These are phyloP conservation scores for Naematelia encephala DNA, from an alignment of 768 basidiomycete genomes.

Conservation along the genomic window DNA sequence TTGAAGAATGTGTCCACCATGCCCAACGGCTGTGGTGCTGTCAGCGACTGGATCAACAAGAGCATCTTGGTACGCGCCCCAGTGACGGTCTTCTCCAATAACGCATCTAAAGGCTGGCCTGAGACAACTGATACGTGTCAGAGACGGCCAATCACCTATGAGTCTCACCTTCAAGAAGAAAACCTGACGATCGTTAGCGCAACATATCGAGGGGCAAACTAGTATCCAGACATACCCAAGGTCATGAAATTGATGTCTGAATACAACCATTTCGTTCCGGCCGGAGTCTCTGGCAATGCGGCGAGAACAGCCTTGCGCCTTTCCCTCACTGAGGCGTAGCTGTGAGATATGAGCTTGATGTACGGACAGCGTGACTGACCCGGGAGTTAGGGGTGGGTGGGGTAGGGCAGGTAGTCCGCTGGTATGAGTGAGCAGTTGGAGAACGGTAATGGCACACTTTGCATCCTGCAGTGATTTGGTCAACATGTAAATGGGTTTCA, in stretches of 20 bases:
- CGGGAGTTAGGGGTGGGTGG: conserved; percentile 5
- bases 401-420: conserved; percentile 8
- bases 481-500: no score
- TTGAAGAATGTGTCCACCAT: conserved; percentile 14
- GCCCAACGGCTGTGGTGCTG: no score
- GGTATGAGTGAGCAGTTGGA: conserved; percentile 14
- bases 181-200: no score
- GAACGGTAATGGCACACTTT: conserved; percentile 9
- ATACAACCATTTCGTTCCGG: conserved; percentile 5
- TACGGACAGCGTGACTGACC: no score
- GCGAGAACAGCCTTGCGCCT: conserved; percentile 4
- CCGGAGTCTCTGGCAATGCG: conserved; percentile 7
- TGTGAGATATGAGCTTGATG: no score
- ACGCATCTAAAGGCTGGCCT: conserved; percentile 2
- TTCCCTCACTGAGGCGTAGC: conserved; percentile 7
- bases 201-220: no score
- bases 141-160: no score
- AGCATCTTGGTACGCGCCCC: no score
- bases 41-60: no score
- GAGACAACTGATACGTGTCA: no score
- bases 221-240: conserved; percentile 5
- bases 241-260: conserved; percentile 12
- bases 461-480: no score
- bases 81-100: background rate
- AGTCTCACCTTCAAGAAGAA: no score